A percentile compares a stretch with the other conserved stretches of the same genome.
These are phyloP conservation scores for Cymodocea nodosa DNA, from an alignment of 116 monocot genomes.

Conservation along the genomic window DNA sequence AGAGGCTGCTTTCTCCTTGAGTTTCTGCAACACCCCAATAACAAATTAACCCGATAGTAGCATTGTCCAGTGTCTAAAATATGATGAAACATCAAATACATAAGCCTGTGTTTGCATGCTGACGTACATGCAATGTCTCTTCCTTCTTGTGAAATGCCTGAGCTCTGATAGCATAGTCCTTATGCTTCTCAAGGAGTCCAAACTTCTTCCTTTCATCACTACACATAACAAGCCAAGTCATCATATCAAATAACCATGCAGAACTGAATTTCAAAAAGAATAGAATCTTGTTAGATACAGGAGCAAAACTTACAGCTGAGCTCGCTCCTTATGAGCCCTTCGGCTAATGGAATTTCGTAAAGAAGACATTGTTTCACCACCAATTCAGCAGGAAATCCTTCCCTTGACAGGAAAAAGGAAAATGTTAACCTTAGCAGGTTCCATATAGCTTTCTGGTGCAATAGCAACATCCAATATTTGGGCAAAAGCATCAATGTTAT, in stretches of 20 bases:
- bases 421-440: no score
- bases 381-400: no score
- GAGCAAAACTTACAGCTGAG: slow-evolving; percentile 61
- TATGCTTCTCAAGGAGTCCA: slow-evolving; percentile 92
- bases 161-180: slow-evolving; percentile 81
- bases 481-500: no score
- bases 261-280: no score
- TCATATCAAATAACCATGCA: not conserved
- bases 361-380: slow-evolving; percentile 52
- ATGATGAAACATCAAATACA: not conserved
- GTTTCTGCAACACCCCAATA: slow-evolving; percentile 56
- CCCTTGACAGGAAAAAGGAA: no score
- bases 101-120: not conserved
- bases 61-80: not conserved
- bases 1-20: slow-evolving; percentile 71
- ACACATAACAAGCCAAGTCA: slow-evolving; percentile 15
- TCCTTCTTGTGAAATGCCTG: slow-evolving; percentile 68
- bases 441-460: no score
- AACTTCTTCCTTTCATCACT: slow-evolving; percentile 68
- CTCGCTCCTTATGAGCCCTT: slow-evolving; percentile 84
- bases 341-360: slow-evolving; percentile 65
- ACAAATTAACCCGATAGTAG: not conserved
- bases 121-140: slow-evolving; percentile 46
- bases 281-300: not conserved
- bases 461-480: no score